A percentile compares a stretch with the other conserved stretches of the same genome.
phyloP scores from a whole-genome alignment of 2,329 filamentous ascomycete genomes.

The Colletotrichum endophyticum region DNA sequence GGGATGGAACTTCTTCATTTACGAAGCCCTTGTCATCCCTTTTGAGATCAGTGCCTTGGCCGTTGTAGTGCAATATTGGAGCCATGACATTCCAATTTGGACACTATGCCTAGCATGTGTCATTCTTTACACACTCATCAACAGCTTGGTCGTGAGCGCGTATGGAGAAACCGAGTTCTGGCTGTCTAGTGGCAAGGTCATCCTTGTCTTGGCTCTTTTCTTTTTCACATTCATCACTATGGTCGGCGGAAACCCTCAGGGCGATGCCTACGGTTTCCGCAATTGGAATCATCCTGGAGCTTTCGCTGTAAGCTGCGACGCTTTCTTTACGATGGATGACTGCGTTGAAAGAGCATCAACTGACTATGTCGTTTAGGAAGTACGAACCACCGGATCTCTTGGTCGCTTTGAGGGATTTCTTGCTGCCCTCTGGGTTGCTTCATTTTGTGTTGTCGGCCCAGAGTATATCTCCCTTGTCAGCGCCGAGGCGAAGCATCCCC shows the following conservation, averaged over 20 bases:
- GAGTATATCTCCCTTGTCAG: slow-evolving; percentile 71
- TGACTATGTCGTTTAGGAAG: neutral
- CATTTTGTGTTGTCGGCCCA: slow-evolving; percentile 68
- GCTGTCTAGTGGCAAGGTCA: slow-evolving; percentile 58
- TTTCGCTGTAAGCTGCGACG: neutral
- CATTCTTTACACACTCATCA: slow-evolving; percentile 20
- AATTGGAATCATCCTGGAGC: slow-evolving; percentile 21
- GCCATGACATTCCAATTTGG: slow-evolving; percentile 13
- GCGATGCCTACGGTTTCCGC: slow-evolving; percentile 25
- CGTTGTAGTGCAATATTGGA: slow-evolving; percentile 28
- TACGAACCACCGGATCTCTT: slow-evolving; percentile 49
- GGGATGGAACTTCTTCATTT: slow-evolving; percentile 68
- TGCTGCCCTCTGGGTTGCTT: slow-evolving; percentile 68
- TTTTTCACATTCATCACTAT: slow-evolving; percentile 57
- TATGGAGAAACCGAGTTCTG: slow-evolving; percentile 65
- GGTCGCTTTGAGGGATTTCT: slow-evolving; percentile 76
- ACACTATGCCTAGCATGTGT: slow-evolving; percentile 9
- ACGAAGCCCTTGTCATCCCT: slow-evolving; percentile 40
- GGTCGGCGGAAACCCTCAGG: slow-evolving; percentile 31
- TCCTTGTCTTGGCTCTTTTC: slow-evolving; percentile 65
- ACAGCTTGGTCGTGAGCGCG: slow-evolving; percentile 14
- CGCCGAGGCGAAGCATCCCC: slow-evolving; percentile 68
- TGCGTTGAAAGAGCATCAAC: no score
- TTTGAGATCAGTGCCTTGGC: slow-evolving; percentile 28
- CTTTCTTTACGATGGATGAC: no score